Evolutionary conservation across 495 filamentous ascomycete species (phyloP).

Genomic region (Penicillium manginii): DNA sequence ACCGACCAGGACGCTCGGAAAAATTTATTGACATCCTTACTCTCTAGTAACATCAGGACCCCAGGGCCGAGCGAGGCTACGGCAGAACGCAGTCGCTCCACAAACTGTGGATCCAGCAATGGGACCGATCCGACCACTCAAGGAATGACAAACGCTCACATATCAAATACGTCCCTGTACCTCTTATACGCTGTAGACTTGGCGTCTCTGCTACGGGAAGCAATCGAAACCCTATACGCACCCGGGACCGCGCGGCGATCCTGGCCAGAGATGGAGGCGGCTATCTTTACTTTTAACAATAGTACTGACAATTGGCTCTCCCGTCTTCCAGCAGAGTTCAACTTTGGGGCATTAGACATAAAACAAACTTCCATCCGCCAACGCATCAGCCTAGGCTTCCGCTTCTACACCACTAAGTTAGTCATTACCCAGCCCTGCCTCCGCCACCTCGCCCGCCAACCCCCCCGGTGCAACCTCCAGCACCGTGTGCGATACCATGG

Average conservation of each 20-base stretch:
- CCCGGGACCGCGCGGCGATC: conserved; percentile 22
- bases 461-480: not conserved
- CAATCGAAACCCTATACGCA: conserved; percentile 28
- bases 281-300: conserved; percentile 23
- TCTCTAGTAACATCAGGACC: conserved; percentile 10
- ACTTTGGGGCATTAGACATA: conserved; percentile 12
- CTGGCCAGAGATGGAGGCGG: conserved; percentile 28
- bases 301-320: conserved; percentile 30
- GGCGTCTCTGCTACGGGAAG: conserved; percentile 25
- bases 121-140: conserved; percentile 7
- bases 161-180: conserved; percentile 27
- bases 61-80: conserved; percentile 6
- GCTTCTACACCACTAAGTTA: conserved; percentile 58
- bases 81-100: not conserved
- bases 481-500: conserved; percentile 51
- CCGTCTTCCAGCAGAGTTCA: conserved; percentile 35
- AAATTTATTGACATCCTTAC: conserved; percentile 20
- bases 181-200: conserved; percentile 33
- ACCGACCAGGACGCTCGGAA: conserved; percentile 32
- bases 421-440: conserved; percentile 63
- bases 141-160: conserved; percentile 3
- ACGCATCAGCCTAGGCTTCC: conserved; percentile 48
- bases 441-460: conserved; percentile 43
- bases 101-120: not conserved
- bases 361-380: conserved; percentile 36